Percentiles rank a stretch among this genome's conserved stretches.
Conservation (phyloP, 441 rosid species). For the Hura crepitans region DNA sequence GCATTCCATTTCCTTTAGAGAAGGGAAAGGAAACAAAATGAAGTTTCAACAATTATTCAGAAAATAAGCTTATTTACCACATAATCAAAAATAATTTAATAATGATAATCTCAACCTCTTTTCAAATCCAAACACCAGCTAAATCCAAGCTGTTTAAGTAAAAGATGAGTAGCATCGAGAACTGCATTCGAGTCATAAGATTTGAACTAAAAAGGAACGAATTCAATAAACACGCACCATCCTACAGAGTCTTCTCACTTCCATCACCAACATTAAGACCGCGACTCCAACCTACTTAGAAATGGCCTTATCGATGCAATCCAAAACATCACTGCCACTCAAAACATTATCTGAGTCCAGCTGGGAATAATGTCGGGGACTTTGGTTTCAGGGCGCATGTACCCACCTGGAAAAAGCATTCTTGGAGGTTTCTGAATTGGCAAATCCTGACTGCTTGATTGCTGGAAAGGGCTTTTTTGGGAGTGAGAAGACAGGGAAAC, state of each 20-base stretch:
- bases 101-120: not conserved
- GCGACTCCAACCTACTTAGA: constrained; percentile 69
- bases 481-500: constrained; percentile 32
- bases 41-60: not conserved
- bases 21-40: not conserved
- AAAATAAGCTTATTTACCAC: not conserved
- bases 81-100: not conserved
- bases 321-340: constrained; percentile 39
- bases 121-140: not conserved
- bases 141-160: not conserved
- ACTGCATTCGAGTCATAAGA: not conserved
- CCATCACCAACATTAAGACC: constrained; percentile 57
- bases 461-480: constrained; percentile 17
- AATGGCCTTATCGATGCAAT: constrained; percentile 59
- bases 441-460: constrained; percentile 24
- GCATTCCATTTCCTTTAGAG: too few relatives aligned
- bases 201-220: not conserved
- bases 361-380: constrained; percentile 67
- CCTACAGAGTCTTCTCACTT: constrained; percentile 65
- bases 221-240: constrained; percentile 76
- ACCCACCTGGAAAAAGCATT: constrained; percentile 89
- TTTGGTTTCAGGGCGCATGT: constrained; percentile 73
- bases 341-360: constrained; percentile 58
- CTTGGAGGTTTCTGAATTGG: constrained; percentile 43
- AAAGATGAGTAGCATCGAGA: too few relatives aligned